phyloP scores from a whole-genome alignment of 768 basidiomycete species.

The Lyophyllum atratum region DNA sequence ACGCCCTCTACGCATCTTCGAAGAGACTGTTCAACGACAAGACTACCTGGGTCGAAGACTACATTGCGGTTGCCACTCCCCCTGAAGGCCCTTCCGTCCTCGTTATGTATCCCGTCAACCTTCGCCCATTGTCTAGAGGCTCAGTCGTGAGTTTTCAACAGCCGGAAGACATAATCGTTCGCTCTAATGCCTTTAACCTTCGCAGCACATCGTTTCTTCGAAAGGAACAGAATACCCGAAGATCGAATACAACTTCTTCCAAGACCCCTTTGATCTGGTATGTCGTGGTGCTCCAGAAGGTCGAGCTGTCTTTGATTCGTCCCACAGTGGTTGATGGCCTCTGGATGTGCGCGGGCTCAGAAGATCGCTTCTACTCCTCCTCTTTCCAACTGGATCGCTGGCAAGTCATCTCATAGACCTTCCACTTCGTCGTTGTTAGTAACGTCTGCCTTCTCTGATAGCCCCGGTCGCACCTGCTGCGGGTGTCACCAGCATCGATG shows the following conservation, averaged over 20 bases:
- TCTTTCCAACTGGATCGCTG: background rate
- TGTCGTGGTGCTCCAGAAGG: too few relatives aligned
- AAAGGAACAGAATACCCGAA: too few relatives aligned
- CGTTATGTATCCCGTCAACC: background rate
- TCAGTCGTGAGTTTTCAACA: background rate
- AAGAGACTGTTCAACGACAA: background rate
- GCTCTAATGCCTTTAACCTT: background rate
- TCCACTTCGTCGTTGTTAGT: background rate
- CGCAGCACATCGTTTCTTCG: background rate
- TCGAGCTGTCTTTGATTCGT: too few relatives aligned
- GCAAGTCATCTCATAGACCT: background rate
- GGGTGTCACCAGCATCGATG: background rate
- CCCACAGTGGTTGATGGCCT: background rate
- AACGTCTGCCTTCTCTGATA: background rate
- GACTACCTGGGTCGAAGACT: background rate
- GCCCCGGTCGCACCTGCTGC: background rate
- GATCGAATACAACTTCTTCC: background rate
- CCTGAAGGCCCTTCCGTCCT: background rate
- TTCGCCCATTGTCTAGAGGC: background rate
- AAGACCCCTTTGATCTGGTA: background rate
- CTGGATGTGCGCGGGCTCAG: background rate
- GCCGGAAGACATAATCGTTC: background rate
- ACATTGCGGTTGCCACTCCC: background rate
- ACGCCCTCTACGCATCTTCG: background rate
- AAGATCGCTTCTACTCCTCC: background rate